These are phyloP conservation scores for Acanthamoeba royreba DNA, from an alignment of 208 protist species.

Conservation along the genomic window DNA sequence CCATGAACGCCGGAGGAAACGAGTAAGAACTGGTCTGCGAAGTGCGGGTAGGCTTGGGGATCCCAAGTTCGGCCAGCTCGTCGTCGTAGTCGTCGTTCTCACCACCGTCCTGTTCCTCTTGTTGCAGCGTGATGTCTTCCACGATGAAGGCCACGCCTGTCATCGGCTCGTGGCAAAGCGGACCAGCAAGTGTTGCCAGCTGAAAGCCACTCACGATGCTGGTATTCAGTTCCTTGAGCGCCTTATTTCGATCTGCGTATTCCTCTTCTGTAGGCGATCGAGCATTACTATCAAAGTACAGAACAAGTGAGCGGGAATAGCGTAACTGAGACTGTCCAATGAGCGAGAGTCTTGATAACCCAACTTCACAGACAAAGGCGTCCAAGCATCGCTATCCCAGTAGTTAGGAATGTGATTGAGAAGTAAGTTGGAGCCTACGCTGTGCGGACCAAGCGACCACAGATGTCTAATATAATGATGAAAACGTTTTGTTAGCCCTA, in stretches of 20 bases:
- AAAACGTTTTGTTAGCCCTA: not conserved
- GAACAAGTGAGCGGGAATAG: too few relatives aligned
- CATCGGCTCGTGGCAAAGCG: slow-evolving; percentile 97
- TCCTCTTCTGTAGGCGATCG: not conserved
- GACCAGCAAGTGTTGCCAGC: slow-evolving; percentile 89
- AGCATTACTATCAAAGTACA: not conserved
- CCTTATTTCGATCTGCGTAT: not conserved
- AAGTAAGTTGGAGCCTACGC: slow-evolving; percentile 76
- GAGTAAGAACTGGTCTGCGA: not conserved
- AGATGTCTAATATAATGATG: slow-evolving; percentile 21
- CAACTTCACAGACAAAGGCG: not conserved
- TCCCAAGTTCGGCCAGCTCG: not conserved
- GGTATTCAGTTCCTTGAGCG: not conserved
- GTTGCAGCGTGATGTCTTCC: not conserved
- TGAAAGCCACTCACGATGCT: slow-evolving; percentile 94
- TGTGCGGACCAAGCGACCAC: slow-evolving; percentile 74
- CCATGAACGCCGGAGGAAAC: not conserved
- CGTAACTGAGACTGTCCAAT: too few relatives aligned
- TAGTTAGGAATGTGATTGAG: slow-evolving; percentile 71
- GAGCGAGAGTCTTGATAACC: not conserved
- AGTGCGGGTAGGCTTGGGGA: not conserved
- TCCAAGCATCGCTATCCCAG: slow-evolving; percentile 2
- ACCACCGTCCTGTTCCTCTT: not conserved
- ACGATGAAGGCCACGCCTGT: slow-evolving; percentile 83
- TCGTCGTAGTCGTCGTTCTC: not conserved